Conservation (phyloP, 306 rosid species). For the Cicer bijugum region DNA sequence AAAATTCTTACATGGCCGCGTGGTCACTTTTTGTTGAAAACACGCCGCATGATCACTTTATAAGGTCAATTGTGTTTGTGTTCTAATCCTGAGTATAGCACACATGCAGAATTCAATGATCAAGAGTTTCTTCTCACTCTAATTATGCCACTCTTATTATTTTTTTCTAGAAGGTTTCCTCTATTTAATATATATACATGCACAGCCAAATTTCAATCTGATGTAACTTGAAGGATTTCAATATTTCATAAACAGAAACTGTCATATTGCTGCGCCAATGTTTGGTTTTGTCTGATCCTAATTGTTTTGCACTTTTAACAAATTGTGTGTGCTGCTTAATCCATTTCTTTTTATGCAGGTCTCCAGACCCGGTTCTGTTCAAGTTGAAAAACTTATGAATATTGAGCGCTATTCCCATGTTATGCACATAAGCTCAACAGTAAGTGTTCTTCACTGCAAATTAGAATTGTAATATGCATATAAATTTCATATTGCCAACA, state of each 20-base stretch:
- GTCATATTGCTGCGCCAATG: conserved; percentile 3
- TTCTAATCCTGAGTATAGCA: not conserved
- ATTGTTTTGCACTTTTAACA: conserved; percentile 11
- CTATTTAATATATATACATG: not conserved
- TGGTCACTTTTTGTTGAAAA: too few species aligned
- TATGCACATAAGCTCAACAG: conserved; percentile 98
- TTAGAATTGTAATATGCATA: not conserved
- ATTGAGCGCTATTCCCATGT: conserved; percentile 97
- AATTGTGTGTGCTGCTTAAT: conserved; percentile 24
- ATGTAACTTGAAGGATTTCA: conserved; percentile 1
- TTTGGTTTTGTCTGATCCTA: conserved; percentile 27
- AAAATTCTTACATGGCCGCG: not conserved
- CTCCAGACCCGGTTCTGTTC: conserved; percentile 86
- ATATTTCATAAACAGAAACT: conserved; percentile 18
- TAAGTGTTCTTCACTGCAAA: conserved; percentile 57
- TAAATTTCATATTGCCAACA: not conserved
- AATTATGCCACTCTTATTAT: not conserved
- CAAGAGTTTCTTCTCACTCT: conserved; percentile 3
- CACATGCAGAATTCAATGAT: conserved; percentile 5
- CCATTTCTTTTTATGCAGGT: conserved; percentile 63
- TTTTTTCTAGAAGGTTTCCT: not conserved
- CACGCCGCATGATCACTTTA: not conserved
- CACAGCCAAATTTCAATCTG: conserved; percentile 5
- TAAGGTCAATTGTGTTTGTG: not conserved
- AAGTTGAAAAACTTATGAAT: conserved; percentile 87